Conservation (phyloP, 306 rosid species). For the Castanospermum australe region DNA sequence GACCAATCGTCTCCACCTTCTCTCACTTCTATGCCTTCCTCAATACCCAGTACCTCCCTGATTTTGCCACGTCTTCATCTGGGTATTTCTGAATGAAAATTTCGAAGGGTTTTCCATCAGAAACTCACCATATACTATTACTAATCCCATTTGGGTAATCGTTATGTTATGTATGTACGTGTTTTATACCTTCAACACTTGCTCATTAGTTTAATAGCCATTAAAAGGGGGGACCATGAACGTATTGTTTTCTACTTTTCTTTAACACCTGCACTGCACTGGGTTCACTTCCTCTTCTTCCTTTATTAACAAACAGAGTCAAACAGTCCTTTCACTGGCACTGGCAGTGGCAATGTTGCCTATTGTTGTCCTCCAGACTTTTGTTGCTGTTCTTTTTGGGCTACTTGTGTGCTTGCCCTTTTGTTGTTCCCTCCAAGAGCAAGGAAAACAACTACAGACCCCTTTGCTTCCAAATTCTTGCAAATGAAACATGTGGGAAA, state of each 20-base stretch:
- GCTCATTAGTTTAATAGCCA: neutral
- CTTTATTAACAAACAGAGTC: conserved; percentile 9
- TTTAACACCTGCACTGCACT: neutral
- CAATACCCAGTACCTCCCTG: conserved; percentile 36
- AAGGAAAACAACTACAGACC: conserved; percentile 19
- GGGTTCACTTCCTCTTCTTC: conserved; percentile 14
- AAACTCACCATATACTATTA: neutral
- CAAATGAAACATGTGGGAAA: conserved; percentile 68
- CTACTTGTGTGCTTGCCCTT: conserved; percentile 37
- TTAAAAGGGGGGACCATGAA: conserved; percentile 18
- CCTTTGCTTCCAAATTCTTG: conserved; percentile 36
- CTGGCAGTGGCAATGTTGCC: conserved; percentile 46
- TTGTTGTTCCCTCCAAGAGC: conserved; percentile 41
- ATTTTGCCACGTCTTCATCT: conserved; percentile 41
- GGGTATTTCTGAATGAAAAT: neutral
- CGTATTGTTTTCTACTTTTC: conserved; percentile 17
- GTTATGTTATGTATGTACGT: neutral
- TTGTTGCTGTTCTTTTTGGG: conserved; percentile 19
- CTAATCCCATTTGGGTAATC: neutral
- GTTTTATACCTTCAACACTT: neutral
- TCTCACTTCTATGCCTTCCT: conserved; percentile 56
- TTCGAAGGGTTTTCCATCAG: neutral
- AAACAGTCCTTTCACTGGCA: conserved; percentile 21
- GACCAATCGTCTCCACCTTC: conserved; percentile 76
- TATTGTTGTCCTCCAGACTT: conserved; percentile 12